Base-by-base conservation (phyloP, 805 yeast genomes). In the Zygosaccharomyces lentus region DNA sequence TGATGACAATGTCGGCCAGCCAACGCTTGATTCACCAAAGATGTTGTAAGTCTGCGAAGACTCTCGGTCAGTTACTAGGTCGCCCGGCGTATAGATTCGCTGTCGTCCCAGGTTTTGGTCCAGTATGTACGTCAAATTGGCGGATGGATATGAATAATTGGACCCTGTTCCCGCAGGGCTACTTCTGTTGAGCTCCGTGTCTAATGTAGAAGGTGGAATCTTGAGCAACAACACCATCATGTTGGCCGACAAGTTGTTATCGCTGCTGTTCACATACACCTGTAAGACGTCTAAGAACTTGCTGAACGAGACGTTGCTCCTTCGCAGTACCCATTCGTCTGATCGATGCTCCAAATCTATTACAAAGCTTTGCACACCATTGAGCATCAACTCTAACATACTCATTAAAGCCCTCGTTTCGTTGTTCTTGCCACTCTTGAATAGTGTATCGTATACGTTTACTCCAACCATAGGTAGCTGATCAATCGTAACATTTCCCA, bases 311-410 rank as follows among this genome's bases (percentile, higher is more conserved):
- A 68, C 34, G 3, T 54, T 52, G 0, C 65, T 54, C 35, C 46
- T 43, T 2, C 31, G 46, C 25, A 54, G 42, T 45, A 25, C 41
- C 57, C 51, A 59, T 2, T 70, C 63, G 34, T 64, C 54, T 41
- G 75, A 77, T 54, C 76, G 77, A 71, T 78, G 76, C 59, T 80
- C 81, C 23, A 82, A 45, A 55, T 84, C 86, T 3, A 81, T 42
- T 44, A 68, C 62, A n/a, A 80, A 58, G 0, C 71, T 61, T 43
- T 72, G 74, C 1, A 73, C 64, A 0, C 85, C 85, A 2, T 62
- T 61, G 30, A 60, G 54, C 35, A 82, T 52, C 15, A 79, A 39
- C 0, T 51, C 45, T 4, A 54, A 43, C 1, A 75, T 52, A 1
- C 50, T 46, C 1, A 39, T 23, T 9, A 75, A 41, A 0, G 75